Percentiles rank a stretch among this genome's conserved stretches.
Conservation (phyloP, 768 basidiomycete genomes). For the Hygrocybe punicea region DNA sequence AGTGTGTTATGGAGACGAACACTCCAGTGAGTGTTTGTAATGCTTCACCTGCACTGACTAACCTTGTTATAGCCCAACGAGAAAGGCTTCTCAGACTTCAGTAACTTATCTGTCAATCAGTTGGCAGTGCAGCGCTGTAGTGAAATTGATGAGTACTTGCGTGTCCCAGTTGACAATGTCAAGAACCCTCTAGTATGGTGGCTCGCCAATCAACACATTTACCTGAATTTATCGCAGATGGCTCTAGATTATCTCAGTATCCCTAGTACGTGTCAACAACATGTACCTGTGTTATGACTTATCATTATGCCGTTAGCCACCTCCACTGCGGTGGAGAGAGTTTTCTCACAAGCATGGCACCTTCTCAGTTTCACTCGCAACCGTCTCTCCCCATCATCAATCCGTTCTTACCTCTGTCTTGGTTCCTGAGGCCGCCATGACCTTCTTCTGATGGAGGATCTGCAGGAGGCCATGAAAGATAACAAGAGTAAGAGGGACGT, state of each 20-base stretch:
- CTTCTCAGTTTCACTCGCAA: slow-evolving; percentile 1
- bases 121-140: slow-evolving; percentile 10
- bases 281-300: slow-evolving; percentile 6
- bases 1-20: slow-evolving; percentile 15
- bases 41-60: background rate
- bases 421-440: slow-evolving; percentile 6
- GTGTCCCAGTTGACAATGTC: slow-evolving; percentile 21
- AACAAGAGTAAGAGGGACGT: background rate
- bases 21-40: background rate
- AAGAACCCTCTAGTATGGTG: slow-evolving; percentile 31
- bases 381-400: background rate
- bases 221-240: slow-evolving; percentile 32
- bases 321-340: slow-evolving; percentile 29
- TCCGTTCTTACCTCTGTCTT: background rate
- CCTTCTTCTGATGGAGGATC: slow-evolving; percentile 1
- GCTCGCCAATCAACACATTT: slow-evolving; percentile 18
- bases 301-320: slow-evolving; percentile 21
- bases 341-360: slow-evolving; percentile 1
- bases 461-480: slow-evolving; percentile 1
- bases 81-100: slow-evolving; percentile 15
- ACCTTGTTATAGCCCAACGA: background rate
- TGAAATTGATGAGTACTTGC: slow-evolving; percentile 31
- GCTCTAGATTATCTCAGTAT: slow-evolving; percentile 33
- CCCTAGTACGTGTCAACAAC: slow-evolving; percentile 21
- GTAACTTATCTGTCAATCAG: slow-evolving; percentile 14